phyloP scores from a whole-genome alignment of 345 rosid genomes.

The Raphanus raphanistrum region DNA sequence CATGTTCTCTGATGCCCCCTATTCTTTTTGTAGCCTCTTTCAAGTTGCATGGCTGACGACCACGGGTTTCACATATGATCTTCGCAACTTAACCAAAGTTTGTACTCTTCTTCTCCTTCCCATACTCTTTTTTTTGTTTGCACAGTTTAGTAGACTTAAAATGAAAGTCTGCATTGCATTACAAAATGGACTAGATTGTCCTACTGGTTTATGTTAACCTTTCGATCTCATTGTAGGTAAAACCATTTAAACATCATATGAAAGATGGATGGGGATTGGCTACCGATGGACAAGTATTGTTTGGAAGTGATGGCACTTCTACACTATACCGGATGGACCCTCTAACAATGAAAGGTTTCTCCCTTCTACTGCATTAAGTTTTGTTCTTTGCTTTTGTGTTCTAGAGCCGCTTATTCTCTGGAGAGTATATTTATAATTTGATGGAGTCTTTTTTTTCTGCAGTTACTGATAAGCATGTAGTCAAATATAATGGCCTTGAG shows the following conservation, averaged over 20 bases:
- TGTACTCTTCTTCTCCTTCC: constrained; percentile 44
- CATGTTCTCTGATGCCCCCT: constrained; percentile 13
- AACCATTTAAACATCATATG: constrained; percentile 74
- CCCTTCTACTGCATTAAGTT: constrained; percentile 7
- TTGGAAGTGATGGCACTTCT: constrained; percentile 93
- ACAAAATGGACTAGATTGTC: not conserved
- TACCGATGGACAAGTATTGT: constrained; percentile 77
- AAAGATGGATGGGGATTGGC: constrained; percentile 98
- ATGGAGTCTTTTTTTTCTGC: constrained; percentile 35
- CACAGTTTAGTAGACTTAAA: not conserved
- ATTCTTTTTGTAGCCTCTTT: constrained; percentile 71
- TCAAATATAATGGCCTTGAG: constrained; percentile 58
- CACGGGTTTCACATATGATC: constrained; percentile 86
- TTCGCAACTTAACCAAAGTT: constrained; percentile 69
- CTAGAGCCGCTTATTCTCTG: not conserved
- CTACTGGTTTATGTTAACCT: not conserved
- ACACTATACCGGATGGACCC: constrained; percentile 75
- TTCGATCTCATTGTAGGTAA: constrained; percentile 51
- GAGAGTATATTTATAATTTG: not conserved
- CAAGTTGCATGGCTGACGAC: constrained; percentile 91
- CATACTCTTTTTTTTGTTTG: constrained; percentile 2
- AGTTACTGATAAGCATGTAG: constrained; percentile 53
- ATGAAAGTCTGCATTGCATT: not conserved
- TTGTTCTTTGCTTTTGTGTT: constrained; percentile 19
- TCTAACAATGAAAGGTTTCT: constrained; percentile 63